Evolutionary conservation across 108 stramenopile genomes (phyloP), one percentile per base, ranked within the genome.

Genomic region (Poteriospumella lacustris): DNA sequence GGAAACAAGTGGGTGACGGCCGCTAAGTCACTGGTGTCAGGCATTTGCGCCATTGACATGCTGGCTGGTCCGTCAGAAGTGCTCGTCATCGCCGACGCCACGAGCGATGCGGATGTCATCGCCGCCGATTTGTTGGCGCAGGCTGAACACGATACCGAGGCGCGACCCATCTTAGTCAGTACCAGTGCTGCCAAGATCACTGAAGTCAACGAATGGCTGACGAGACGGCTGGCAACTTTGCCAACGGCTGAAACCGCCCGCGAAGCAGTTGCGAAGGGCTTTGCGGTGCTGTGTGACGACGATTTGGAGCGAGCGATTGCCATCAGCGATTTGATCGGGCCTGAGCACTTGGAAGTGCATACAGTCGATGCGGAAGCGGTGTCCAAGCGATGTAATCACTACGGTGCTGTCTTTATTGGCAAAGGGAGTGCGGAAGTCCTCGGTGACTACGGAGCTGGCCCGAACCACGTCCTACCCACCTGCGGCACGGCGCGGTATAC

Each of bases 1-100:
- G 98, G 98, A 24, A 97, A 96, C 87, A 92, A 95, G 75, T 99
- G 96, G 96, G 98, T 99, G 26, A 97, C 96, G 40, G 96, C 96
- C 0, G 98, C 98, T 67, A 99, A 99, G 82, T 87, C 88, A 47
- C 82, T 97, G 58, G 93, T 96, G 38, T 89, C 88, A 58, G 94
- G 94, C 60, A 80, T 90, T 58, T 95, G 95, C 76, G 95, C 92
- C 19, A 99, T 99, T 81, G 98, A 99, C 86, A 99, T 99, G 98
- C 83, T 99, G 59, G 98, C 98, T 1, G 98, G 98, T 33, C 98
- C 98, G 0, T 91, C 91, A 28, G 98, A 99, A 82, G 96, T 96
- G 1, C 83, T 99, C 77, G 98, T 96, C 1, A 92, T 97, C 82
- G 94, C 93, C 43, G 98, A 99, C 84, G 83, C 86, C 1, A 91